Percentiles rank a stretch among this genome's conserved stretches.
Conservation (phyloP, 495 filamentous ascomycete species). For the Pseudoneurospora amorphoporcata region DNA sequence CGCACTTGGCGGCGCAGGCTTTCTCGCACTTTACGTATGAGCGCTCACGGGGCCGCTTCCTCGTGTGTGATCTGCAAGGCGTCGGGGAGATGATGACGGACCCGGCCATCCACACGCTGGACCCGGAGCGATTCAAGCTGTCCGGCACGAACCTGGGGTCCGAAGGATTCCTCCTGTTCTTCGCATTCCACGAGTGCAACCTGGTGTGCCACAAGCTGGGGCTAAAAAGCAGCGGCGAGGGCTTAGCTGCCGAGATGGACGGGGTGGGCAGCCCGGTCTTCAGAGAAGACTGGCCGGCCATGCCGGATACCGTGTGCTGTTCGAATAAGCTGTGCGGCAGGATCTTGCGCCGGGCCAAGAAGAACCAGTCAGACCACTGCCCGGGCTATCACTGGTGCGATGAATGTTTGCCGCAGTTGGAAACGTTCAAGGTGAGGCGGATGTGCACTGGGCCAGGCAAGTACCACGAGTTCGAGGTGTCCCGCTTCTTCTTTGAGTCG, state of each 20-base stretch:
- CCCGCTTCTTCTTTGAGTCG: not conserved
- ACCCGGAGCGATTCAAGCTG: conserved; percentile 22
- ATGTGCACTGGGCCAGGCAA: not conserved
- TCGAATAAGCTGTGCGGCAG: conserved; percentile 28
- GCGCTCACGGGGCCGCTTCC: conserved; percentile 24
- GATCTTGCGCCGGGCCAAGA: conserved; percentile 16
- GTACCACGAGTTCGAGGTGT: not conserved
- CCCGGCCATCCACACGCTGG: conserved; percentile 25
- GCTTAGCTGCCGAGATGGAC: conserved; percentile 5
- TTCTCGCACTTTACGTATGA: conserved; percentile 36
- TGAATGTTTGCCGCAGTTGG: conserved; percentile 21
- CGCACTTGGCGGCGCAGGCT: conserved; percentile 25
- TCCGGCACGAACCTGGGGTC: conserved; percentile 15
- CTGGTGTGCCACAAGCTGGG: conserved; percentile 28
- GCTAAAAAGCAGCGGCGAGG: conserved; percentile 17
- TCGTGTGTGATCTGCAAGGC: conserved; percentile 28
- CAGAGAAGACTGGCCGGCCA: conserved; percentile 14
- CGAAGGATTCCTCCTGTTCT: conserved; percentile 30
- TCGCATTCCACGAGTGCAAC: conserved; percentile 28
- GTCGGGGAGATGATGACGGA: conserved; percentile 27
- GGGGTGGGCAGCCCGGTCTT: conserved; percentile 11
- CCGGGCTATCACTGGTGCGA: conserved; percentile 21
- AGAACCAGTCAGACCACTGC: conserved; percentile 14
- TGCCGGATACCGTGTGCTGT: conserved; percentile 19
- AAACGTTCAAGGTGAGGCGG: conserved; percentile 1